Conservation (phyloP, 2,329 filamentous ascomycete genomes). For the Clarireedia sp. region DNA sequence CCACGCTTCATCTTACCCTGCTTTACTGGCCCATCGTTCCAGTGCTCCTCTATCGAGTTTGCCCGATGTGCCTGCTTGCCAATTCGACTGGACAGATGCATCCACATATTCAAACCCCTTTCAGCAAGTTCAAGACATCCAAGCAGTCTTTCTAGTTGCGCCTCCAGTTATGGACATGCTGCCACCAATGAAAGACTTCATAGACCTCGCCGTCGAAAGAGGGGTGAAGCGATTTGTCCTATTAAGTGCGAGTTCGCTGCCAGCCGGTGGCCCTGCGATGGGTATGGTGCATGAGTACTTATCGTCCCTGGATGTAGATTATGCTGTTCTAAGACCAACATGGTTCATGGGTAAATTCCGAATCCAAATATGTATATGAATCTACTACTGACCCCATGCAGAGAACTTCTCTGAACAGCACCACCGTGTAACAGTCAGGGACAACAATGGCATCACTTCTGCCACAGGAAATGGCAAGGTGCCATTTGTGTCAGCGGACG, state of each 20-base stretch:
- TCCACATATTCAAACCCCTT: background rate
- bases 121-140: background rate
- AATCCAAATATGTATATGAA: background rate
- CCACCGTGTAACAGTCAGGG: conserved; percentile 26
- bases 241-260: background rate
- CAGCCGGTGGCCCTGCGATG: background rate
- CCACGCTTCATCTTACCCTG: background rate
- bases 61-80: background rate
- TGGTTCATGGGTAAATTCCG: conserved; percentile 38
- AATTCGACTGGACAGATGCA: background rate
- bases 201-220: background rate
- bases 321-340: conserved; percentile 36
- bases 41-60: background rate
- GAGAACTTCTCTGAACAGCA: conserved; percentile 16
- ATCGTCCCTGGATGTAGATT: conserved; percentile 33
- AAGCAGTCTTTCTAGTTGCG: background rate
- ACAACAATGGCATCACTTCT: conserved; percentile 37
- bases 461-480: conserved; percentile 37
- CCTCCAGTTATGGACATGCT: background rate
- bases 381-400: conserved; percentile 6
- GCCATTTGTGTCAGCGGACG: conserved; percentile 38
- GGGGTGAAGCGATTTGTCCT: conserved; percentile 1
- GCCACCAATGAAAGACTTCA: background rate
- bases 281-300: conserved; percentile 32
- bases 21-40: background rate